These are phyloP conservation scores for Durotheca rogersii DNA, from an alignment of 495 filamentous ascomycete genomes.

Conservation along the genomic window DNA sequence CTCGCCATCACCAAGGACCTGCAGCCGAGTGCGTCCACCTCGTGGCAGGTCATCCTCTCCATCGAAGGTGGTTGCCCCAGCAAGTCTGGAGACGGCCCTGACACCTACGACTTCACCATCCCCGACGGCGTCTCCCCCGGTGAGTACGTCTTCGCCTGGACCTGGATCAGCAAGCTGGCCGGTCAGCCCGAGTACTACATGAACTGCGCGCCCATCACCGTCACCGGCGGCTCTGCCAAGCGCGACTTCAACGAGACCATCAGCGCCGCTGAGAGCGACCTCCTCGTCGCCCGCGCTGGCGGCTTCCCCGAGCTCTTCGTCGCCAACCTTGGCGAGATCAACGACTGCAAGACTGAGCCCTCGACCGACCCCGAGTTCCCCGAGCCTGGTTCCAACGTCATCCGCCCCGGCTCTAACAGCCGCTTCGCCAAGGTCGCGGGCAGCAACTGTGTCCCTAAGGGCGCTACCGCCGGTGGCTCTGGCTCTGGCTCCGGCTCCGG, in stretches of 20 bases:
- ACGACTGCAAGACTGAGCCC: slow-evolving; percentile 56
- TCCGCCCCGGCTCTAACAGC: slow-evolving; percentile 33
- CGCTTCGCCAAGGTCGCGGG: slow-evolving; percentile 19
- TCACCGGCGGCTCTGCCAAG: slow-evolving; percentile 21
- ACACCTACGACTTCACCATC: slow-evolving; percentile 57
- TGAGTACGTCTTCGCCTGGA: slow-evolving; percentile 70
- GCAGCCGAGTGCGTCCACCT: slow-evolving; percentile 54
- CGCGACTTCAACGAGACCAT: slow-evolving; percentile 9
- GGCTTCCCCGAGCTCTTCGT: slow-evolving; percentile 77
- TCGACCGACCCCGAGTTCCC: slow-evolving; percentile 52
- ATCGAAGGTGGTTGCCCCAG: slow-evolving; percentile 80
- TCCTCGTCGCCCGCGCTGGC: slow-evolving; percentile 46
- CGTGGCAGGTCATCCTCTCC: slow-evolving; percentile 78
- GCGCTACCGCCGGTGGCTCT: slow-evolving; percentile 9
- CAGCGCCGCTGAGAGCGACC: slow-evolving; percentile 43
- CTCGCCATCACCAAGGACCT: slow-evolving; percentile 76
- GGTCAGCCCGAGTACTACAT: slow-evolving; percentile 57
- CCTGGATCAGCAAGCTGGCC: slow-evolving; percentile 36
- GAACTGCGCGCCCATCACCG: slow-evolving; percentile 30
- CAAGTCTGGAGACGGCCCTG: slow-evolving; percentile 42
- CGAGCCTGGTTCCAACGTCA: slow-evolving; percentile 57
- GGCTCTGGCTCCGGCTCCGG: neutral
- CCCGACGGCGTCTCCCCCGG: slow-evolving; percentile 59
- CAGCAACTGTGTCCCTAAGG: slow-evolving; percentile 27
- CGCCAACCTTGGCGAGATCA: slow-evolving; percentile 63